Percentiles rank a stretch among this genome's conserved stretches.
Evolutionary conservation across 768 basidiomycete species (phyloP).

Genomic region (Mycena rebaudengoi): DNA sequence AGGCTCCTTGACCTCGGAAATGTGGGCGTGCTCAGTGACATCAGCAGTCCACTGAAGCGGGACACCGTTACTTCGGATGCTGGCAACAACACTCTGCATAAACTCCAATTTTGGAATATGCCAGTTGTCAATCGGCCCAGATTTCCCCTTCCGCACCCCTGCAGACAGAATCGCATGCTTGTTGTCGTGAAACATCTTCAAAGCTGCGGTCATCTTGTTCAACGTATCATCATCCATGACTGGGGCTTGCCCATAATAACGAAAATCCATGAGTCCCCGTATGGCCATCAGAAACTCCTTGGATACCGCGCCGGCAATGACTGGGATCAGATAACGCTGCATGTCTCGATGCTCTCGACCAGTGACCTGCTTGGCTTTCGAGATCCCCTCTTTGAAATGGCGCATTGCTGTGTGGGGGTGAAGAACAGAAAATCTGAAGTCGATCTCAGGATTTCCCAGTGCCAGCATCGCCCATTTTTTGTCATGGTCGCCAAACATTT

Average conservation of each 20-base stretch:
- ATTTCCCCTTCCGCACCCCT: slow-evolving; percentile 19
- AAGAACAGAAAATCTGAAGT: slow-evolving; percentile 33
- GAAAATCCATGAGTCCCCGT: not conserved
- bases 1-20: slow-evolving; percentile 30
- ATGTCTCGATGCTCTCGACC: slow-evolving; percentile 38
- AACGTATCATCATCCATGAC: not conserved
- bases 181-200: slow-evolving; percentile 35
- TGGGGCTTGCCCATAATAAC: not conserved
- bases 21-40: slow-evolving; percentile 32
- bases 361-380: slow-evolving; percentile 34
- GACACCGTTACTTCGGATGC: slow-evolving; percentile 31
- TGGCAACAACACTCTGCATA: slow-evolving; percentile 30
- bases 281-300: not conserved
- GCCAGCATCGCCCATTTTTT: slow-evolving; percentile 31
- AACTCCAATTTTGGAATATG: slow-evolving; percentile 43
- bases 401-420: slow-evolving; percentile 30
- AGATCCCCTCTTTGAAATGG: slow-evolving; percentile 39
- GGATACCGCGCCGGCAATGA: slow-evolving; percentile 7
- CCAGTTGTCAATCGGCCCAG: slow-evolving; percentile 31
- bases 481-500: slow-evolving; percentile 35
- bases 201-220: slow-evolving; percentile 10
- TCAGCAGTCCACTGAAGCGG: slow-evolving; percentile 34
- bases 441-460: slow-evolving; percentile 32
- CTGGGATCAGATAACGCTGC: slow-evolving; percentile 26
- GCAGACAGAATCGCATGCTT: slow-evolving; percentile 33